phyloP scores from a whole-genome alignment of 345 rosid genomes.

The Psidium friedrichsthalianum region DNA sequence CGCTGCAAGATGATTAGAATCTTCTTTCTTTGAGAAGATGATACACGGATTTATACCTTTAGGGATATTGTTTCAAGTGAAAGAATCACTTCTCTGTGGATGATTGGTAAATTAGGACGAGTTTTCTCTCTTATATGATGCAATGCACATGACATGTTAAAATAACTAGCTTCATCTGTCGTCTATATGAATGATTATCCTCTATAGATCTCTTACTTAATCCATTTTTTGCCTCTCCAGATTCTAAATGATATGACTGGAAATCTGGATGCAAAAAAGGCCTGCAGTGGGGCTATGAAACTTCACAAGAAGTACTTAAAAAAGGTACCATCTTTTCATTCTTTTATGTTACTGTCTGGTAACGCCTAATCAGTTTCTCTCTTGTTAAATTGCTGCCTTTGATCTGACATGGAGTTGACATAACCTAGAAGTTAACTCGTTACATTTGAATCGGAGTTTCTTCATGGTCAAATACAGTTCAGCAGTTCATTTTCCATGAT shows the following conservation, averaged over 20 bases:
- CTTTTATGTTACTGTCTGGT: not conserved
- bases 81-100: not conserved
- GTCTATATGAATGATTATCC: not conserved
- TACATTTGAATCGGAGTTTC: not conserved
- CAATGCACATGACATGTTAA: not conserved
- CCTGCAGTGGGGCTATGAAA: constrained; percentile 89
- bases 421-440: not conserved
- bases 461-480: not conserved
- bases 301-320: constrained; percentile 91
- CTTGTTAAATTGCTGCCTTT: not conserved
- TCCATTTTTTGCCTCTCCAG: constrained; percentile 20
- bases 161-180: not conserved
- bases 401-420: not conserved
- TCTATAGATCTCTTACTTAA: not conserved
- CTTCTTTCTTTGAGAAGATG: not conserved
- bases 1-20: not conserved
- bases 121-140: not conserved
- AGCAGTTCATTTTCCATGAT: not conserved
- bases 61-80: not conserved
- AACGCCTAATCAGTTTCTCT: not conserved
- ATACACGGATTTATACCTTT: not conserved
- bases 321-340: constrained; percentile 28
- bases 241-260: constrained; percentile 90
- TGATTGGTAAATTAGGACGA: not conserved
- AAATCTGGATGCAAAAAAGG: constrained; percentile 81